A percentile compares a stretch with the other conserved stretches of the same genome.
Conservation (phyloP, 176 grass and related monocot species). For the bread wheat (Triticum aestivum) region IWGSC_CS_RefSeq_v2.1 NC_057807.1:395006260-395006759, state of each 20-base stretch:
- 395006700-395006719: background rate
- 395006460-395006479: constrained; percentile 31
- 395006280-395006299: background rate
- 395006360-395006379: constrained; percentile 17
- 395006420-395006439: background rate
- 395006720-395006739: background rate
- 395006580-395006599: constrained; percentile 44
- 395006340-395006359: background rate
- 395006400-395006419: background rate
- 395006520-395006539: constrained; percentile 24
- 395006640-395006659: background rate
- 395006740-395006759: background rate
- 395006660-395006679: background rate
- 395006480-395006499: constrained; percentile 44
- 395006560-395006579: constrained; percentile 38
- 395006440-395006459: constrained; percentile 56
- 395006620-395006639: background rate
- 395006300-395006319: background rate
- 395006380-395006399: background rate
- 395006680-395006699: background rate
- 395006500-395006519: constrained; percentile 69
- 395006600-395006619: constrained; percentile 36
- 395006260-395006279: background rate
- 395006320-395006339: background rate
- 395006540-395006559: constrained; percentile 42